Evolutionary conservation across 768 basidiomycete species (phyloP), one percentile per base, ranked within the genome.

Genomic region (Dentipellis sp.): DNA sequence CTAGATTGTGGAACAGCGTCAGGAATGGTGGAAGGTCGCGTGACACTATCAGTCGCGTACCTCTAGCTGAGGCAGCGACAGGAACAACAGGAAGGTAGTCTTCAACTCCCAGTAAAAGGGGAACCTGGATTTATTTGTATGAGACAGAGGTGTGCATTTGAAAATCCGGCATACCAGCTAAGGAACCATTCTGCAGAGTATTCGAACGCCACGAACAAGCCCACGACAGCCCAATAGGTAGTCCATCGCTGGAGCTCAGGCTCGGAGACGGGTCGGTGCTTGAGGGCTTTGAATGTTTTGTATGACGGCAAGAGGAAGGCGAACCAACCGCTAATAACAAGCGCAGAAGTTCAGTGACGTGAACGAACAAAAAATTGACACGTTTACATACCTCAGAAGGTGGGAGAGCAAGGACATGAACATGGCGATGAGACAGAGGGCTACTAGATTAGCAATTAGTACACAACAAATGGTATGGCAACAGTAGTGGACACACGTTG

Each of bases 81-180:
- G 67, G 71, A 82, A 88, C 22, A 88, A 72, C 3, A 88, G 65
- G 65, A 87, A 81, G 3, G 81, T 21, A n/a, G 82, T 86, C 62
- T 86, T 82, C 53, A 79, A 47, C 63, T 88, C 87, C 81, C 81
- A 86, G 64, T 88, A 88, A 65, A 89, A 86, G 7, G 87, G 86
- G 42, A 88, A 63, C 86, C 86, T 86, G 62, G 21, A 60, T 50
- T 55, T 54, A 59, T 47, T 55, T 40, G 59, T 55, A 55, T 49
- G 19, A 11, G 46, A 35, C 2, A 54, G 57, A 17, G 23, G 48
- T 46, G 16, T 34, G 49, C 22, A 36, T 29, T 8, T 37, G 56
- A 17, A 7, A 37, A 11, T 12, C 6, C 14, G 21, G 67, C 79
- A 54, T 66, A 80, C 87, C 86, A 88, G 69, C 78, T 79, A 52